Evolutionary conservation across 2,329 filamentous ascomycete species (phyloP).

Genomic region (Ophiocordyceps polyrhachis-furcata): DNA sequence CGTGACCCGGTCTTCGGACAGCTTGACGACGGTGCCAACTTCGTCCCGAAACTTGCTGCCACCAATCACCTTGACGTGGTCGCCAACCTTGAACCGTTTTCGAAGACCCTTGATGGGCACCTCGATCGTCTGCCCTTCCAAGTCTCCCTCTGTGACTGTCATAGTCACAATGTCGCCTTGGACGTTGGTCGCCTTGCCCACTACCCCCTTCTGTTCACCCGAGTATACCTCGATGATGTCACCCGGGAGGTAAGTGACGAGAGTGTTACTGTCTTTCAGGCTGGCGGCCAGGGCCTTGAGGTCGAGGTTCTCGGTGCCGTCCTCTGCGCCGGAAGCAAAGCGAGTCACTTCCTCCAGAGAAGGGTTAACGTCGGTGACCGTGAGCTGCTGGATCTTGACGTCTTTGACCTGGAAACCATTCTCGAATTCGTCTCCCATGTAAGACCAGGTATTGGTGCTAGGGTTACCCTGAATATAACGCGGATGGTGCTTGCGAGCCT

Average conservation of each 20-base stretch:
- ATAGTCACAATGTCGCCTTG: constrained; percentile 86
- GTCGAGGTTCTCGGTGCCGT: constrained; percentile 86
- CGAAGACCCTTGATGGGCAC: constrained; percentile 82
- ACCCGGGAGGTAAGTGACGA: constrained; percentile 73
- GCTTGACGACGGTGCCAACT: constrained; percentile 91
- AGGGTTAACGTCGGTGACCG: constrained; percentile 81
- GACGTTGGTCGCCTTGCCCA: constrained; percentile 70
- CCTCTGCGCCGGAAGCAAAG: constrained; percentile 74
- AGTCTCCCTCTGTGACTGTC: constrained; percentile 62
- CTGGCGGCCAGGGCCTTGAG: constrained; percentile 79
- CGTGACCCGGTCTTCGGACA: constrained; percentile 81
- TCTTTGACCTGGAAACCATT: constrained; percentile 90
- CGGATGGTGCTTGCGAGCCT: constrained; percentile 76
- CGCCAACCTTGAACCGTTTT: constrained; percentile 82
- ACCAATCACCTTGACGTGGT: constrained; percentile 97
- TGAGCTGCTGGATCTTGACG: constrained; percentile 71
- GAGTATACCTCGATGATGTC: constrained; percentile 95
- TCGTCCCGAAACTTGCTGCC: constrained; percentile 89
- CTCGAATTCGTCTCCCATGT: constrained; percentile 75
- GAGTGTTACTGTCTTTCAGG: constrained; percentile 64
- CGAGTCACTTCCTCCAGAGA: constrained; percentile 89
- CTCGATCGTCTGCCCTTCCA: constrained; percentile 72
- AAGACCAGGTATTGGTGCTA: constrained; percentile 66
- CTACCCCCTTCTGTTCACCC: constrained; percentile 83
- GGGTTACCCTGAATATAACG: constrained; percentile 44